Base-by-base conservation (phyloP, 2,329 filamentous ascomycete species). In the Xylariaceae sp. region DNA sequence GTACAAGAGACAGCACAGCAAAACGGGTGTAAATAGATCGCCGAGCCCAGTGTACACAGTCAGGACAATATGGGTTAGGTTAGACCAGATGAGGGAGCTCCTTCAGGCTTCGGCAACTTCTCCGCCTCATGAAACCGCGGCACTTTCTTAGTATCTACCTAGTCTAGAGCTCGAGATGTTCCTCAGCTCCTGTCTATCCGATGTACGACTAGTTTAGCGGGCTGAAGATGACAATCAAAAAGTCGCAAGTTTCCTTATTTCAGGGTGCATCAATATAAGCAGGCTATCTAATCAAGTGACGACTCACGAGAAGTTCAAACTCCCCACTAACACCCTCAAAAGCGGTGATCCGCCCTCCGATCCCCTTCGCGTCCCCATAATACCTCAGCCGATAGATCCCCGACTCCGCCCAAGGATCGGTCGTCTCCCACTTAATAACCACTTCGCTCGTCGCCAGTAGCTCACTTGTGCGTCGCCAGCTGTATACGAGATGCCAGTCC, bases 401-500 rank as follows among this genome's bases (percentile, higher is more conserved):
- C 8, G 57, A 62, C 50, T 66, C 65, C 28, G 68, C 69, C 48
- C 69, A 70, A 36, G 52, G 37, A 61, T 84, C 81, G 3, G 9
- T 16, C 50, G 87, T 83, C 61, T 88, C 81, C 89, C 89, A 96
- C 33, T 71, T 71, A 32, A 95, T 69, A 1, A 68, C 77, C 1
- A 87, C 88, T 56, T 86, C 75, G 55, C 86, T 94, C 24, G 81
- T 83, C 0, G 82, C 88, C 16, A 86, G 63, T 3, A 88, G 49
- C 5, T 71, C 72, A 57, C 80, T 86, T 2, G 76, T 83, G 37
- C 87, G 72, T 59, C 76, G 75, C 89, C 89, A 96, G 34, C 77
- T 73, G 56, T 83, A 95, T 12, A 88, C 71, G 15, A 95, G 63
- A 50, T 78, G 75, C 89, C 89, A 96, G 59, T 96, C 88, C 8